Evolutionary conservation across 768 basidiomycete species (phyloP), one percentile per base, ranked within the genome.

Genomic region (Auricularia sp.): DNA sequence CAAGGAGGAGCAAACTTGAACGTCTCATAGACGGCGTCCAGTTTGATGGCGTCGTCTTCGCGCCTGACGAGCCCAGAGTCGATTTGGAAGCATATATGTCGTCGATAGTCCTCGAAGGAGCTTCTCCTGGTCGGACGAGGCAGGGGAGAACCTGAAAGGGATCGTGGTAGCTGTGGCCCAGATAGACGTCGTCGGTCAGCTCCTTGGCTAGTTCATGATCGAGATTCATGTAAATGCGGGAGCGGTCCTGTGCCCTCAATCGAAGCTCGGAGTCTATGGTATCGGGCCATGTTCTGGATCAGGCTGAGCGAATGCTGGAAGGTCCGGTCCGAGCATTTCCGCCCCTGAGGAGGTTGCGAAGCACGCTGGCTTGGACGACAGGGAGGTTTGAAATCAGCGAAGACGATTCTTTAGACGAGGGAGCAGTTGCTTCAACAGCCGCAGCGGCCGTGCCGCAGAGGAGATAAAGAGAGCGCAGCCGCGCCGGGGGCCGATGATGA

Each of bases 311-410:
- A 94, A 72, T 94, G 88, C 69, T 94, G 89, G 83, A 99, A 99
- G n/a, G 95, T 97, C 36, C 90, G 83, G 54, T 89, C 91, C 29
- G 94, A 94, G 72, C 96, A 98, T 78, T 99, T 97, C 97, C 97
- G 21, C 89, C 82, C n/a, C 96, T 98, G 67, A 99, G 80, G 69
- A 98, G 94, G 75, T 98, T 98, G 73, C 91, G 87, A 29, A 98
- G 81, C n/a, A 91, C 87, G 3, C 85, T 74, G 62, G 90, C 85
- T 6, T 24, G 24, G 24, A 24, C 24, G 24, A 24, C 24, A 24
- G 24, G 24, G 24, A 24, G 24, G 24, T 24, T 95, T 10, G 87
- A 80, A 16, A 92, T 77, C 14, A 90, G 35, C 8, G 62, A 47
- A 54, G 44, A 8, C 37, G 29, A 67, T 64, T 65, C 63, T 58